These are phyloP conservation scores for Rhytidhysteron rufulum DNA, from an alignment of 2,329 filamentous ascomycete species.

Conservation along the genomic window DNA sequence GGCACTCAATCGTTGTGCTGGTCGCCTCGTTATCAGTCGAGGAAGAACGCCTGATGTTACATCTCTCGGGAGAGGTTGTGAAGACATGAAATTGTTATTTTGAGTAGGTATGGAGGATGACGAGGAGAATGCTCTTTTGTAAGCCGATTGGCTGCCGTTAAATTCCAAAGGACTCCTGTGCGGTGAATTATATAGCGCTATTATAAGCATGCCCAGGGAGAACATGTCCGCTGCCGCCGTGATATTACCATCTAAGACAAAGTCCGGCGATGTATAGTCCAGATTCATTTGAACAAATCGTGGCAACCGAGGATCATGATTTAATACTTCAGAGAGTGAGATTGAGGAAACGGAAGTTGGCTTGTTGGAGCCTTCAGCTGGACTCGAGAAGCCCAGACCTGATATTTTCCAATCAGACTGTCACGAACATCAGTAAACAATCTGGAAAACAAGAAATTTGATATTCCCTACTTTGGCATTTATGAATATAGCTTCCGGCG, in stretches of 20 bases:
- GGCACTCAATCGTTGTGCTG: slow-evolving; percentile 82
- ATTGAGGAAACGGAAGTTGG: slow-evolving; percentile 75
- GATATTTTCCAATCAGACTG: slow-evolving; percentile 98
- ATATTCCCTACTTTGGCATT: slow-evolving; percentile 72
- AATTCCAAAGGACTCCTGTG: slow-evolving; percentile 82
- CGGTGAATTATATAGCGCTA: slow-evolving; percentile 92
- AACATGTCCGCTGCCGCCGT: slow-evolving; percentile 87
- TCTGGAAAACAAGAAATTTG: slow-evolving; percentile 7
- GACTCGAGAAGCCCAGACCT: slow-evolving; percentile 84
- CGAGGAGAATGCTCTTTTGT: slow-evolving; percentile 78
- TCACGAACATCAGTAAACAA: slow-evolving; percentile 24
- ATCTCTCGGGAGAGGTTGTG: slow-evolving; percentile 74
- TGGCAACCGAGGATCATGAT: slow-evolving; percentile 80
- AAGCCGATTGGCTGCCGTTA: slow-evolving; percentile 75
- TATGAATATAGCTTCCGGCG: slow-evolving; percentile 87
- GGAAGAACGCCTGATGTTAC: slow-evolving; percentile 74
- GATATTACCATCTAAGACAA: slow-evolving; percentile 85
- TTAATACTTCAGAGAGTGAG: slow-evolving; percentile 76
- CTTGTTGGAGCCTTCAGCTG: slow-evolving; percentile 70
- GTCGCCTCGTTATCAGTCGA: slow-evolving; percentile 78
- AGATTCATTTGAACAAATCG: slow-evolving; percentile 80
- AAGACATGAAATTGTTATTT: slow-evolving; percentile 80
- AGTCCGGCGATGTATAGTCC: slow-evolving; percentile 92
- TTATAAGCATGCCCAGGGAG: slow-evolving; percentile 80
- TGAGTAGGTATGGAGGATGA: slow-evolving; percentile 74